Base-by-base conservation (phyloP, 1,284 basidiomycete species). In the Caloboletus firmus region DNA sequence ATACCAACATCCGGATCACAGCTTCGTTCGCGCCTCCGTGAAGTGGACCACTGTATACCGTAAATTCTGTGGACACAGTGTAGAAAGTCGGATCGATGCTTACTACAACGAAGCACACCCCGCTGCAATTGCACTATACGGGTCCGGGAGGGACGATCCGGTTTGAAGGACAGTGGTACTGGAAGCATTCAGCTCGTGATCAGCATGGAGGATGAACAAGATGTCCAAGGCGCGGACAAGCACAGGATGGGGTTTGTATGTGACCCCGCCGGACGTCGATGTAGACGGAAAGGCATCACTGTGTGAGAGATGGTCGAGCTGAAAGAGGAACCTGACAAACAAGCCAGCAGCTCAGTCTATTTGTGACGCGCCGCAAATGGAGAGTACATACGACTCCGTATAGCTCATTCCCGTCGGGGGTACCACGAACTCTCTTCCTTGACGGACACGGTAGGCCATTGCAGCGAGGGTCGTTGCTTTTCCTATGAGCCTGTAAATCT, bases 401-500 rank as follows among this genome's bases (percentile, higher is more conserved):
- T 93, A 95, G 64, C 83, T 87, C 45, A 94, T 75, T 0, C 89
- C 89, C 4, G 83, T 84, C 2, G 91, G 91, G 5, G 93, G 91
- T 0, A 80, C 81, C n/a, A 94, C 91, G 66, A 95, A 95, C 51
- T 89, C 84, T 56, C 92, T 80, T 36, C 92, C 93, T 75, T 93
- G 91, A 36, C 92, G 86, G 34, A 93, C 81, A 44, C 92, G 89
- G 67, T 93, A 94, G 0, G 91, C 90, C 90, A 93, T 93, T 83
- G 93, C 89, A 58, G 91, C 92, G 24, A 95, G 76, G 0, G 91
- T 93, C 2, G 89, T 91, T 12, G 89, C 87, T 67, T 95, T 95
- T 18, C 92, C 92, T 52, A 94, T 87, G 4, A 95, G 72, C 54
- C 93, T 78, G 71, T 86, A 92, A 49, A 95, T 94, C 67, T 95